Evolutionary conservation across 495 filamentous ascomycete genomes (phyloP).

Genomic region (Aspergillus campestris): DNA sequence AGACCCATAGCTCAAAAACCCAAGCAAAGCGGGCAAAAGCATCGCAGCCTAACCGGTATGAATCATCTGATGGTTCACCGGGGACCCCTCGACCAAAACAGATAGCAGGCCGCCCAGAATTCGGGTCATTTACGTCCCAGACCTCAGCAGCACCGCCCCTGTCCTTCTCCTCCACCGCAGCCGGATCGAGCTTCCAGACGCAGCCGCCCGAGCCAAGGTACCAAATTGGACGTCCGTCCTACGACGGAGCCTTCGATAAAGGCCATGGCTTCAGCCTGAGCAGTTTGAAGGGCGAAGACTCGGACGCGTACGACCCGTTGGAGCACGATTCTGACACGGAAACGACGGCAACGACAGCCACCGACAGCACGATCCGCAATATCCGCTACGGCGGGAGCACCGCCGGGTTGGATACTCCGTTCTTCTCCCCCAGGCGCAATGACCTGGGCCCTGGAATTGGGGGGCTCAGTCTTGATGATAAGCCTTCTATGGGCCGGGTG

Average conservation of each 20-base stretch:
- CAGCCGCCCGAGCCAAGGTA: slow-evolving; percentile 19
- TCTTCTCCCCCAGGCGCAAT: slow-evolving; percentile 26
- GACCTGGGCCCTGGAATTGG: slow-evolving; percentile 33
- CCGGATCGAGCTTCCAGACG: slow-evolving; percentile 25
- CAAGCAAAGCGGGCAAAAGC: slow-evolving; percentile 3
- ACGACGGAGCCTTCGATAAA: slow-evolving; percentile 7
- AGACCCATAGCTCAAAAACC: neutral
- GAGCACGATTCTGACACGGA: slow-evolving; percentile 37
- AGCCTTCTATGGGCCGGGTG: slow-evolving; percentile 24
- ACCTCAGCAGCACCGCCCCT: slow-evolving; percentile 18
- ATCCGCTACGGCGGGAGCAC: slow-evolving; percentile 28
- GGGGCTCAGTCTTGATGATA: slow-evolving; percentile 35
- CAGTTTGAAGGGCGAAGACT: slow-evolving; percentile 25
- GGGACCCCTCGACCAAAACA: neutral
- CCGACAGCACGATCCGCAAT: slow-evolving; percentile 31
- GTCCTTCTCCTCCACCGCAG: slow-evolving; percentile 25
- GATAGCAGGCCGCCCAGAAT: slow-evolving; percentile 6
- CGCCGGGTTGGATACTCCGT: slow-evolving; percentile 3
- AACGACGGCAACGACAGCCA: slow-evolving; percentile 28
- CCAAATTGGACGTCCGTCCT: slow-evolving; percentile 10
- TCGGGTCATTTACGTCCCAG: slow-evolving; percentile 15
- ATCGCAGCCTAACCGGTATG: neutral
- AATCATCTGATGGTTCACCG: neutral
- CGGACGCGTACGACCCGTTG: slow-evolving; percentile 24
- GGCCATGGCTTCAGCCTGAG: slow-evolving; percentile 32